Evolutionary conservation across 2,329 filamentous ascomycete genomes (phyloP).

Genomic region (Bimuria novae-zelandiae): DNA sequence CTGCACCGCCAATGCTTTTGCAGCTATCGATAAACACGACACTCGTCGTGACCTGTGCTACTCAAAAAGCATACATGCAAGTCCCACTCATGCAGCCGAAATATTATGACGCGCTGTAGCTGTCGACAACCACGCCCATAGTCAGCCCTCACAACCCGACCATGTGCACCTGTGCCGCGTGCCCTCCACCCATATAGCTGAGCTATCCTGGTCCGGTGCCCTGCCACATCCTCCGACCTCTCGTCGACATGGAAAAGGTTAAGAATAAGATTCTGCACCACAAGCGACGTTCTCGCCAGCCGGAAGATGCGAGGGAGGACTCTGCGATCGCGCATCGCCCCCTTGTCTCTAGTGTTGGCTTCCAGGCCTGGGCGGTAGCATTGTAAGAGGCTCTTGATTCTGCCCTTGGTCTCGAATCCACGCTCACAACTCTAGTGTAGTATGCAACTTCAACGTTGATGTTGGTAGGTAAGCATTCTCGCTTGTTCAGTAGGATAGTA

Average conservation of each 20-base stretch:
- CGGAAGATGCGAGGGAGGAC: conserved; percentile 29
- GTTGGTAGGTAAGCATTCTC: conserved; percentile 37
- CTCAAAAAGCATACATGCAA: not conserved
- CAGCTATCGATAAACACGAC: conserved; percentile 1
- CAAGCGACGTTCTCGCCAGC: conserved; percentile 29
- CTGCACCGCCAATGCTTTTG: no score
- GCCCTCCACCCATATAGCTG: conserved; percentile 11
- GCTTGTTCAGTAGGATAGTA: not conserved
- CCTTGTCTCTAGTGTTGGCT: conserved; percentile 25
- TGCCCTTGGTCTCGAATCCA: conserved; percentile 13
- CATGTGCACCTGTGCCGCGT: conserved; percentile 14
- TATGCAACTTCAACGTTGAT: conserved; percentile 53
- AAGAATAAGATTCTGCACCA: conserved; percentile 37
- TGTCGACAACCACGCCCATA: not conserved
- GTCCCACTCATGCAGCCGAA: not conserved
- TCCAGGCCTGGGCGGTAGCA: conserved; percentile 48
- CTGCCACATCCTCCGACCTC: conserved; percentile 1
- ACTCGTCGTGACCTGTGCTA: not conserved
- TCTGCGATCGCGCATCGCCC: conserved; percentile 17
- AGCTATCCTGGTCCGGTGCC: conserved; percentile 12
- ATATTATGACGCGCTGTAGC: conserved; percentile 1
- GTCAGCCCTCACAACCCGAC: conserved; percentile 5
- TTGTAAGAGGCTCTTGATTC: conserved; percentile 36
- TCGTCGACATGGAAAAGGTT: conserved; percentile 39
- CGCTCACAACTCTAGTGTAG: conserved; percentile 36